Evolutionary conservation across 2,329 filamentous ascomycete species (phyloP), one percentile per base, ranked within the genome.

Genomic region (Pseudogymnoascus sp.): DNA sequence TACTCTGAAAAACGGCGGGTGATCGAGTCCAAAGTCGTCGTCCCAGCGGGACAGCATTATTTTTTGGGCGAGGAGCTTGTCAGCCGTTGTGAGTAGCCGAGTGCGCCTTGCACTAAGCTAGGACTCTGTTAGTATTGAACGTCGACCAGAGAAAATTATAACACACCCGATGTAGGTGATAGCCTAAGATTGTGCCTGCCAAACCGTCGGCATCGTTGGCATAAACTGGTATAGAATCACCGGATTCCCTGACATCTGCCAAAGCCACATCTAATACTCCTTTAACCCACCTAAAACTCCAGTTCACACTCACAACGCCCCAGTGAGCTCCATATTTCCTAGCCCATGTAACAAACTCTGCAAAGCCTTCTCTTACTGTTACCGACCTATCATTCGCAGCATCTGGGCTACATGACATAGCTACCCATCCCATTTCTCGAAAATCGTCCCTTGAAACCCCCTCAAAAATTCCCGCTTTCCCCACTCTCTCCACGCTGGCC

Each of bases 401-500:
- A 9, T 53, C 2, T 4, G 9, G n/a, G n/a, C 25, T 63, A 35
- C 38, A 50, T 36, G 18, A 9, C 1, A 68, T 63, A 5, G 64
- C 63, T 4, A 62, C 58, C 33, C 53, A 53, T 15, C 66, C 70
- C 39, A 61, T 61, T 9, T 43, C 18, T 15, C 60, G 39, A 66
- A 65, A 68, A 18, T 63, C 35, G 1, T 57, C 38, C 12, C 59
- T 57, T 15, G 11, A 14, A 47, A 71, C 64, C 3, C 61, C 67
- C 11, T 61, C 57, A 47, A 71, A 71, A 2, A 72, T 63, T 7
- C 66, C 64, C 11, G 65, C 67, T 12, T 38, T 35, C 28, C 66
- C 66, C 7, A 72, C 63, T 1, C 68, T 63, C 3, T 61, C 57
- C 35, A 72, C 67, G 22, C 68, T 71, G 20, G 59, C 59, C 6